Conservation (phyloP, 495 filamentous ascomycete genomes). For the Emericellopsis terricola region DNA sequence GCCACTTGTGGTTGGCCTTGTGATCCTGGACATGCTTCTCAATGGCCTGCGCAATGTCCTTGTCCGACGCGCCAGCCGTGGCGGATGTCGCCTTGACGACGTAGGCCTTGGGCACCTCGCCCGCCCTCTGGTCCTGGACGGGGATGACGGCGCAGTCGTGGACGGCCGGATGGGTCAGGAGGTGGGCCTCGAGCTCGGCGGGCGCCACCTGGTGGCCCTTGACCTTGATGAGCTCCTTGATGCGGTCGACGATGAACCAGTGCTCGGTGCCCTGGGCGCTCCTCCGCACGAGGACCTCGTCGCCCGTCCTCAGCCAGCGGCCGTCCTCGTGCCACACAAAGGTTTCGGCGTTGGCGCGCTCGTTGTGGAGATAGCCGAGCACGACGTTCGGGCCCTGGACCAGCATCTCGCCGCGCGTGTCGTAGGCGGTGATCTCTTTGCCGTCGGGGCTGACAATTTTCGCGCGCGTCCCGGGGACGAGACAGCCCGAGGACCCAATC, state of each 20-base stretch:
- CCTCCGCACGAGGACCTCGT: conserved; percentile 57
- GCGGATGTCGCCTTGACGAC: conserved; percentile 54
- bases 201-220: conserved; percentile 89
- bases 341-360: conserved; percentile 64
- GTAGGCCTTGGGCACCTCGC: conserved; percentile 78
- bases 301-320: conserved; percentile 72
- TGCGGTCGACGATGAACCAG: conserved; percentile 66
- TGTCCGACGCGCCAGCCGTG: conserved; percentile 31
- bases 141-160: conserved; percentile 75
- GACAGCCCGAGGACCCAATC: conserved; percentile 54
- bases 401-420: conserved; percentile 65
- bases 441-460: conserved; percentile 59
- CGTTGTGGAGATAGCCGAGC: conserved; percentile 72
- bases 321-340: conserved; percentile 53
- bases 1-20: conserved; percentile 79
- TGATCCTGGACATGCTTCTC: conserved; percentile 61
- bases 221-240: conserved; percentile 91
- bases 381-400: conserved; percentile 61
- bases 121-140: conserved; percentile 53
- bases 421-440: conserved; percentile 54
- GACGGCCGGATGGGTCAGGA: conserved; percentile 65
- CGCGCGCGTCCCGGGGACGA: conserved; percentile 48
- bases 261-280: conserved; percentile 53
- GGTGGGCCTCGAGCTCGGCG: conserved; percentile 77
- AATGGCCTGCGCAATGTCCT: conserved; percentile 40